A percentile compares a stretch with the other conserved stretches of the same genome.
Conservation (phyloP, 2,329 filamentous ascomycete species). For the Ceratocystis diversiconidia region DNA sequence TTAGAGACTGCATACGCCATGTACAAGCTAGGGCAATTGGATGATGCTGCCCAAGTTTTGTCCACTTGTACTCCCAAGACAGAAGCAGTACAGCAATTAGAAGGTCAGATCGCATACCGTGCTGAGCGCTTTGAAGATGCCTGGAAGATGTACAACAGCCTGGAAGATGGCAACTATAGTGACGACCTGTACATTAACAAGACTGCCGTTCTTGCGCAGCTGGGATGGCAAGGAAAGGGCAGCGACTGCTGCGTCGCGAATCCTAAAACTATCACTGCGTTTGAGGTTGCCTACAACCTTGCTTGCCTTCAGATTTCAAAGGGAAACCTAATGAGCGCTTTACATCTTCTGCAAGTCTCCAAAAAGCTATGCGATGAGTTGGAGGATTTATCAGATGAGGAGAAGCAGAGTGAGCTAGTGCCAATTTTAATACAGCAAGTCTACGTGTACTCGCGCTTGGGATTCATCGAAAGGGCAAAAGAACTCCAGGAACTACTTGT, state of each 20-base stretch:
- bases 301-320: slow-evolving; percentile 60
- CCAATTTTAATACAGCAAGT: slow-evolving; percentile 66
- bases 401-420: slow-evolving; percentile 59
- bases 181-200: slow-evolving; percentile 65
- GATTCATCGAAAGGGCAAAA: slow-evolving; percentile 50
- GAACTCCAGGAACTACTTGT: slow-evolving; percentile 47
- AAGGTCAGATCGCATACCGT: slow-evolving; percentile 58
- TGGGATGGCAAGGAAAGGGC: slow-evolving; percentile 51
- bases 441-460: slow-evolving; percentile 54
- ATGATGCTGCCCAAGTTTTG: slow-evolving; percentile 36
- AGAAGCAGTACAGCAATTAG: slow-evolving; percentile 36
- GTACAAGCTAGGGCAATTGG: slow-evolving; percentile 61
- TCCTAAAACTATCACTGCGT: slow-evolving; percentile 38
- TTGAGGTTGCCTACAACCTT: slow-evolving; percentile 70
- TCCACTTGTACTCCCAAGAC: slow-evolving; percentile 20
- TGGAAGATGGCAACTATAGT: slow-evolving; percentile 42
- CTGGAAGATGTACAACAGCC: slow-evolving; percentile 44
- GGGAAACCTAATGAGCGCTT: slow-evolving; percentile 50
- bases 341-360: slow-evolving; percentile 54
- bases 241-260: slow-evolving; percentile 18
- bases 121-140: slow-evolving; percentile 59
- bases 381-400: slow-evolving; percentile 58
- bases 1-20: slow-evolving; percentile 71
- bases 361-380: slow-evolving; percentile 56
- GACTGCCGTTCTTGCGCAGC: slow-evolving; percentile 57